Conservation (phyloP, 2,329 filamentous ascomycete genomes). For the Graphilbum fragrans region DNA sequence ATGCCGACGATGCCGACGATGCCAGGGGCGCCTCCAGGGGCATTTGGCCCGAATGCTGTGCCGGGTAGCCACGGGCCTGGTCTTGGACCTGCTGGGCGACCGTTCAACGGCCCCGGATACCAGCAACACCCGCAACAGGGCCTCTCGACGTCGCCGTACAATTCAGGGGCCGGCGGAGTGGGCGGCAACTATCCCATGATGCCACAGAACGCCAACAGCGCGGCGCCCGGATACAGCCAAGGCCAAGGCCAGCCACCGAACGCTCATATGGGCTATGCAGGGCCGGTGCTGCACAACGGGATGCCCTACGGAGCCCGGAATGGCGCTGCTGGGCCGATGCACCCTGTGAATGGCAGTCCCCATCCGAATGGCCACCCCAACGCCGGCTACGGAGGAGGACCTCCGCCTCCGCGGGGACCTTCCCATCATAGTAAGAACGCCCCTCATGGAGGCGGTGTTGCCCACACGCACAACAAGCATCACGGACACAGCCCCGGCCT, state of each 20-base stretch:
- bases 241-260: slow-evolving; percentile 13
- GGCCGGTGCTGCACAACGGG: not conserved
- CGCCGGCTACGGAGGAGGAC: too few relatives aligned
- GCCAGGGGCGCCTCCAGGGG: too few relatives aligned
- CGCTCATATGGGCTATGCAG: not conserved
- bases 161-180: slow-evolving; percentile 17
- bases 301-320: slow-evolving; percentile 7
- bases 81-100: not conserved
- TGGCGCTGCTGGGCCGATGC: not conserved
- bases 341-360: too few relatives aligned
- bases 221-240: slow-evolving; percentile 36
- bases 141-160: slow-evolving; percentile 26
- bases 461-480: slow-evolving; percentile 12
- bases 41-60: too few relatives aligned
- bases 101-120: slow-evolving; percentile 19
- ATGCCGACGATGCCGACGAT: too few relatives aligned
- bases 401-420: slow-evolving; percentile 2
- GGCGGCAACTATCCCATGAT: slow-evolving; percentile 34
- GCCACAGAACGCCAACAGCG: slow-evolving; percentile 43
- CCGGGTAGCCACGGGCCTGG: not conserved
- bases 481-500: slow-evolving; percentile 18
- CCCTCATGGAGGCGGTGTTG: slow-evolving; percentile 19
- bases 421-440: slow-evolving; percentile 8
- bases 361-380: too few relatives aligned
- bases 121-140: slow-evolving; percentile 31